Evolutionary conservation across 2,329 filamentous ascomycete genomes (phyloP), one percentile per base, ranked within the genome.

Genomic region (Exophiala spinifera): DNA sequence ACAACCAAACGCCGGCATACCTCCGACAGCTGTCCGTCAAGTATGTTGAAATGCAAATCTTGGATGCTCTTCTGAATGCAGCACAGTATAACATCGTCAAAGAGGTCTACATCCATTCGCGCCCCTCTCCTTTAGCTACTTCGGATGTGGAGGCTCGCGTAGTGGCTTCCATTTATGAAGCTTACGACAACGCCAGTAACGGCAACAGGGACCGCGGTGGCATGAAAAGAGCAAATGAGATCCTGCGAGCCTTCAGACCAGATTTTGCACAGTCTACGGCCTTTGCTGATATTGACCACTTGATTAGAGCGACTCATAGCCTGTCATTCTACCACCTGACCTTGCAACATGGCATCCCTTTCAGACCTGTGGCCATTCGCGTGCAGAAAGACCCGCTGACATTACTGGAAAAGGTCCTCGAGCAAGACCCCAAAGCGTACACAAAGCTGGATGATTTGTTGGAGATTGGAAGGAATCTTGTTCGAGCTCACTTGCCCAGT

Each of bases 351-450:
- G 82, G 81, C 15, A 80, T 86, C 14, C 82, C 82, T 1, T 86
- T 86, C 64, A 80, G 83, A 62, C 83, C 83, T 2, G 83, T 86
- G 62, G 84, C 79, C 64, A 85, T 86, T 53, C 79, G 83, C n/a
- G 80, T 83, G 37, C 81, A 80, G 61, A 70, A 76, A 8, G 82
- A 86, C 63, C 82, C 83, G 4, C 68, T 86, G 3, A 76, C 76
- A 1, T 69, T 86, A 20, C 73, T 86, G 48, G 75, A 75, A 53
- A 85, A 81, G 63, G 74, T 86, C 0, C 74, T 86, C 7, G 78
- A 81, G 42, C 83, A 86, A 63, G 86, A 86, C 53, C 64, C 72
- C 1, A 76, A 77, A 54, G 81, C 79, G 61, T 86, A 86, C 64
- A 82, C 82, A 2, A 81, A 86, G 62, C 70, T 86, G 0, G 83